Evolutionary conservation across 192 early-diverging fungal species (phyloP).

Genomic region (Mortierella claussenii): DNA sequence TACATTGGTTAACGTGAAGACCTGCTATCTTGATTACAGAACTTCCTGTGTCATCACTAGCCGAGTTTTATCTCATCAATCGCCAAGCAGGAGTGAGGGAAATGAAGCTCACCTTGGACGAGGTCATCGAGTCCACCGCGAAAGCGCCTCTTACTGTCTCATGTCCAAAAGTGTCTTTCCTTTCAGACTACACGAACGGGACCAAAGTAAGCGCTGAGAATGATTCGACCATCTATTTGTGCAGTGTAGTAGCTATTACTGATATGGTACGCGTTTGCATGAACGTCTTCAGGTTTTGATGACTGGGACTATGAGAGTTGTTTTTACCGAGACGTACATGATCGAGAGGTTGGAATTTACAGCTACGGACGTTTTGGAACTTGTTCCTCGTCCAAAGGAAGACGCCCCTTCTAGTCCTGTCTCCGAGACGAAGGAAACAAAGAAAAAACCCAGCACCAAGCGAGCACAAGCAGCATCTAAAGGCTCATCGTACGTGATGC

Average conservation of each 20-base stretch:
- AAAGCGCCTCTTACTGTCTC: not conserved
- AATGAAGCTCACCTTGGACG: constrained; percentile 17
- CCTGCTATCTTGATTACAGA: constrained; percentile 1
- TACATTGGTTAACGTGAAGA: not conserved
- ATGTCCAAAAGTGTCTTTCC: constrained; percentile 12
- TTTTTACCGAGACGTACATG: constrained; percentile 9
- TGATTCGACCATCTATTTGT: no score
- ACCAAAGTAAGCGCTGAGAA: constrained; percentile 13
- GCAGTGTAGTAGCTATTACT: no score
- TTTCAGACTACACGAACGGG: constrained; percentile 22
- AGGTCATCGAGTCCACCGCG: not conserved
- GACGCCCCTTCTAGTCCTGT: not conserved
- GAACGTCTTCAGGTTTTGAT: constrained; percentile 9
- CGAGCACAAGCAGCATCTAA: not conserved
- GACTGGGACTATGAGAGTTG: constrained; percentile 8
- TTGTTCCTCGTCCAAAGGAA: constrained; percentile 20
- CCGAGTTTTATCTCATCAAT: constrained; percentile 4
- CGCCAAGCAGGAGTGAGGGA: constrained; percentile 15
- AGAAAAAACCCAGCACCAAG: constrained; percentile 8
- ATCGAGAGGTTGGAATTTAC: constrained; percentile 12
- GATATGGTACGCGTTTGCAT: no score
- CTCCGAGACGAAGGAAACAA: constrained; percentile 10
- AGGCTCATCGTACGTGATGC: not conserved
- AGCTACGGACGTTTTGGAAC: constrained; percentile 2
- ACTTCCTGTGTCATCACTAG: not conserved